Percentiles rank a stretch among this genome's conserved stretches.
These are phyloP conservation scores for Pseudogymnoascus sp. DNA, from an alignment of 2,329 filamentous ascomycete species.

Conservation along the genomic window DNA sequence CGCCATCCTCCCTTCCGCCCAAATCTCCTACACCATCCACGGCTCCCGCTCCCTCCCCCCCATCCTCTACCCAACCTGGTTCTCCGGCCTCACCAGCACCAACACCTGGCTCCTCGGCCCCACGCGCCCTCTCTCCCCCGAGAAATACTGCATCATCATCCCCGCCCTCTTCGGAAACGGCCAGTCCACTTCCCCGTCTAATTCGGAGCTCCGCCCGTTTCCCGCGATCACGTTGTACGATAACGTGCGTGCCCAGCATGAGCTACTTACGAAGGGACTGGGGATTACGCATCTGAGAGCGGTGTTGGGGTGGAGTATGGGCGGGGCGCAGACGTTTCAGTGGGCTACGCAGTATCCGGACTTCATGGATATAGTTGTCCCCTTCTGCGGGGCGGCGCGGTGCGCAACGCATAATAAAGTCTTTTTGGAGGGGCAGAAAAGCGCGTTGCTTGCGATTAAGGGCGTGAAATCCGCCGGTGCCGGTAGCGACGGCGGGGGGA, in stretches of 20 bases:
- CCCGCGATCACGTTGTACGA: slow-evolving; percentile 58
- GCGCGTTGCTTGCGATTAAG: slow-evolving; percentile 49
- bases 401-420: slow-evolving; percentile 60
- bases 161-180: slow-evolving; percentile 61
- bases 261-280: slow-evolving; percentile 55
- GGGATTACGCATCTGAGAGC: slow-evolving; percentile 50
- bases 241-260: slow-evolving; percentile 58
- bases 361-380: slow-evolving; percentile 56
- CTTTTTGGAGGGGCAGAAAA: slow-evolving; percentile 57
- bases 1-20: slow-evolving; percentile 50
- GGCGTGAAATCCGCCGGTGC: slow-evolving; percentile 40
- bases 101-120: slow-evolving; percentile 68
- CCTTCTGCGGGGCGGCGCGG: slow-evolving; percentile 57
- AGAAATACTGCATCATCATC: slow-evolving; percentile 59
- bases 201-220: slow-evolving; percentile 48
- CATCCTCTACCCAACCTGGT: slow-evolving; percentile 73
- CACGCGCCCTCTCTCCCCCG: slow-evolving; percentile 55
- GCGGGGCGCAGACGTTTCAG: slow-evolving; percentile 56
- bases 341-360: slow-evolving; percentile 40
- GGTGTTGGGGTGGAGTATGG: slow-evolving; percentile 65
- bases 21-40: slow-evolving; percentile 70
- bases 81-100: slow-evolving; percentile 55
- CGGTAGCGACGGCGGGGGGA: slow-evolving; percentile 30
- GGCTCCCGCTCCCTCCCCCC: slow-evolving; percentile 53
- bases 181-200: slow-evolving; percentile 59